Evolutionary conservation across 805 yeast species (phyloP).

Genomic region (Metschnikowia picachoensis): DNA sequence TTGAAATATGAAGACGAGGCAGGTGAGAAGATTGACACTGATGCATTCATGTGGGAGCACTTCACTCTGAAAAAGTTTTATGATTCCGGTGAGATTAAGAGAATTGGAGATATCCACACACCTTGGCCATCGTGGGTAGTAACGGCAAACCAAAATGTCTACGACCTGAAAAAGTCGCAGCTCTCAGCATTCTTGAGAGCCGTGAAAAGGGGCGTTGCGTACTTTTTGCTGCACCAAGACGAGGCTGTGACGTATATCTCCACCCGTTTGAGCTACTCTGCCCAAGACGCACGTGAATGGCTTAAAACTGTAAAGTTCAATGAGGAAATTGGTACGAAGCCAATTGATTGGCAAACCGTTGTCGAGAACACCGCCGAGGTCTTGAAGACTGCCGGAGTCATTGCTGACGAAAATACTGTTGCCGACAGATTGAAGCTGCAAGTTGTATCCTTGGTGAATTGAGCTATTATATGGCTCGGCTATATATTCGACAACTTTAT

Average conservation of each 20-base stretch:
- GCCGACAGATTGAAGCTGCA: slow-evolving; percentile 26
- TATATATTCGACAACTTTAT: too few relatives aligned
- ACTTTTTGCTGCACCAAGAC: slow-evolving; percentile 56
- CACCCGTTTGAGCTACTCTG: slow-evolving; percentile 66
- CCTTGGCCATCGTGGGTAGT: slow-evolving; percentile 98
- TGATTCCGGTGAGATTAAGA: slow-evolving; percentile 73
- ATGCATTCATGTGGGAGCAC: slow-evolving; percentile 95
- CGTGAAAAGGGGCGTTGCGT: slow-evolving; percentile 62
- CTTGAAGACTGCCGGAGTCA: slow-evolving; percentile 62
- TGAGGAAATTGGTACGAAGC: slow-evolving; percentile 32
- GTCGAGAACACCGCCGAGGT: slow-evolving; percentile 53
- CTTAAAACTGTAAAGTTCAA: slow-evolving; percentile 68
- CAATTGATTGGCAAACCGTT: slow-evolving; percentile 48
- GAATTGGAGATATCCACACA: slow-evolving; percentile 83
- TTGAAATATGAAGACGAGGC: slow-evolving; percentile 30
- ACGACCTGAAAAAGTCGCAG: slow-evolving; percentile 23
- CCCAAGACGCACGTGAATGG: slow-evolving; percentile 80
- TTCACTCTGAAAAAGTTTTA: slow-evolving; percentile 85
- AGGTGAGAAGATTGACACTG: slow-evolving; percentile 43
- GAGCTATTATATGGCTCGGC: background rate
- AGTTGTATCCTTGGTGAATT: slow-evolving; percentile 12
- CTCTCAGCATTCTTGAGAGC: slow-evolving; percentile 45
- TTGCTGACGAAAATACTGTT: slow-evolving; percentile 27
- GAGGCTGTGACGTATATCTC: slow-evolving; percentile 66
- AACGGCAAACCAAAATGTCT: slow-evolving; percentile 44